Evolutionary conservation across 179 eudicot genomes (phyloP), one percentile per base, ranked within the genome.

Genomic region (Corrigiola litoralis): DNA sequence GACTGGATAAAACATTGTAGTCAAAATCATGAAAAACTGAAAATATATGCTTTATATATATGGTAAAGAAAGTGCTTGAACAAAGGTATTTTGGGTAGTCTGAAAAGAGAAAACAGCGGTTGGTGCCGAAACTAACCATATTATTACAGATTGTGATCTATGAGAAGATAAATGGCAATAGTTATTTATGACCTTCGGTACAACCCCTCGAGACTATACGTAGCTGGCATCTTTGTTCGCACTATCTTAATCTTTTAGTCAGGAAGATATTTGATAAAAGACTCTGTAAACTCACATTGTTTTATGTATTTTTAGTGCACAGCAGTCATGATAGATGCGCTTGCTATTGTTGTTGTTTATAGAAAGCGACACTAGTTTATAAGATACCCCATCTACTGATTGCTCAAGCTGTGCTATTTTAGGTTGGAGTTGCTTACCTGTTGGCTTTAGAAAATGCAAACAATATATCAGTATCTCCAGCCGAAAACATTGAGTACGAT

Each of bases 381-480:
- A 55, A 18, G 61, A 8, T 65, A 31, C 55, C 45, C 29, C 1
- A 11, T 40, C 17, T 32, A 8, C 40, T 65, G 27, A 55, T 52
- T 40, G 37, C 31, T 52, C n/a, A 48, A 47, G 18, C 6, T 6
- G 10, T 31, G 38, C 45, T 71, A 50, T 14, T 49, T 58, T 57
- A 95, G 99, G 99, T 85, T 60, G 97, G 99, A 61, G 58, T 95
- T 74, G 99, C 99, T 25, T 95, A 95, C 82, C 81, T 91, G 70
- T 75, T 95, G 86, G 97, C 99, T 74, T 75, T 95, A 36, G 95
- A 95, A 80, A 77, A 77, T 78, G 99, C 97, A 48, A 95, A 95
- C 66, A 66, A 79, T 44, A 78, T 95, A 58, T 77, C 74, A 31
- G 68, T 85, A 69, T 81, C 89, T 68, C 88, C 95, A n/a, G 53